phyloP scores from a whole-genome alignment of 2,329 filamentous ascomycete genomes.

The Diaporthe sp. region DNA sequence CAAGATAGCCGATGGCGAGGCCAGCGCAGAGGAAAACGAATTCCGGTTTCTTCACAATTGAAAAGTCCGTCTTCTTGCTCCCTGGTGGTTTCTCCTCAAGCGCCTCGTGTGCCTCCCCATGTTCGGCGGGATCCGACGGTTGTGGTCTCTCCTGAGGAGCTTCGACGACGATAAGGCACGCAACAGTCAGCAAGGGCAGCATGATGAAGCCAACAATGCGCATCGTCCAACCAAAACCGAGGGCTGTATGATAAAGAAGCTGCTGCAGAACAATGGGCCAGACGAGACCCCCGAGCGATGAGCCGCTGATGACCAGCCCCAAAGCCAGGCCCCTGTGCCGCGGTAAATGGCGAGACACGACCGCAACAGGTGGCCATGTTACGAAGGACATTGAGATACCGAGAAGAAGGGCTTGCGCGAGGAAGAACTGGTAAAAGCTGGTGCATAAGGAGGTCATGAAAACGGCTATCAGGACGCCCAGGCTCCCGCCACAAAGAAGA shows the following conservation, averaged over 20 bases:
- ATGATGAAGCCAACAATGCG: conserved; percentile 53
- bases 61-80: conserved; percentile 5
- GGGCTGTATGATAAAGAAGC: conserved; percentile 56
- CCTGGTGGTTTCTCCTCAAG: background rate
- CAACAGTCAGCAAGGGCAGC: conserved; percentile 48
- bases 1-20: conserved; percentile 57
- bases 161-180: conserved; percentile 46
- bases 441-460: conserved; percentile 63
- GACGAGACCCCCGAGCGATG: conserved; percentile 62
- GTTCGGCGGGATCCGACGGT: conserved; percentile 48
- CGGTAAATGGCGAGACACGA: conserved; percentile 51
- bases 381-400: conserved; percentile 51
- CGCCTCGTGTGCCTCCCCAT: conserved; percentile 45
- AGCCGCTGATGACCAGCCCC: conserved; percentile 61
- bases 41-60: conserved; percentile 41
- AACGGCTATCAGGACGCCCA: conserved; percentile 7
- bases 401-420: conserved; percentile 51
- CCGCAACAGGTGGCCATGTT: conserved; percentile 51
- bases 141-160: conserved; percentile 44
- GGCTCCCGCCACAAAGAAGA: conserved; percentile 38
- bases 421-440: conserved; percentile 55
- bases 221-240: conserved; percentile 56
- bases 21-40: conserved; percentile 62
- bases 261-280: conserved; percentile 71
- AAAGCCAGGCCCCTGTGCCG: conserved; percentile 59